Base-by-base conservation (phyloP, 2,329 filamentous ascomycete species). In the Dactylellina parvicollis region DNA sequence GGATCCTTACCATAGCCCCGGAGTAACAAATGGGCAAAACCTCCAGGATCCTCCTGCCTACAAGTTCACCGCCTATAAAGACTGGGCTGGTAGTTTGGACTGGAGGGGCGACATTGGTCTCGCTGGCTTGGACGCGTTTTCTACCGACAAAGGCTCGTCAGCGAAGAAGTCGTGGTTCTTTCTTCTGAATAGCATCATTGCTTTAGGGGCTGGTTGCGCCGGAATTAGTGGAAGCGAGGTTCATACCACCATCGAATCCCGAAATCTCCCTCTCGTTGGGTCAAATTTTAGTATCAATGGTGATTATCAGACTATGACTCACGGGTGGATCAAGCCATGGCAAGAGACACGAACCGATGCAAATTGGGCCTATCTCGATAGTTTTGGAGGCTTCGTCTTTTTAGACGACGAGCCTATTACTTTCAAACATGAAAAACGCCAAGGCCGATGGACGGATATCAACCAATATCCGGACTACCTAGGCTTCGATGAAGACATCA, bases 151-250 rank as follows among this genome's bases (percentile, higher is more conserved):
- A 54, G 62, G 55, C 4, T 72, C 67, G 1, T 67, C 61, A 0
- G 67, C 67, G 10, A 75, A 61, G 32, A 75, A 75, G 42, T 74
- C 74, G 8, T 75, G 74, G 74, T 75, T 74, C 69, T 75, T 75
- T 34, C 69, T 75, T 14, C 28, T 69, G 32, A 74, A 75, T 40
- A 71, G 54, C n/a, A 74, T 75, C 24, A 65, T 75, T 24, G 62
- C 69, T 36, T 30, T 75, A 12, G 74, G 70, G 16, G 61, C 61
- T 3, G 70, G 62, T 1, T 74, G 70, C 22, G 70, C 70, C 12
- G 70, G 70, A 14, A 44, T 67, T 9, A 61, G 46, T 40, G 61
- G 70, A 32, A 62, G 36, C 32, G 70, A 74, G 50, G 46, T 74
- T 1, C 70, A 74, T 30, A 74, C 70, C 20, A 74, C 70, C 10